Percentiles rank a stretch among this genome's conserved stretches.
Evolutionary conservation across 2,329 filamentous ascomycete species (phyloP).

Genomic region (Paraphaeosphaeria sporulosa): DNA sequence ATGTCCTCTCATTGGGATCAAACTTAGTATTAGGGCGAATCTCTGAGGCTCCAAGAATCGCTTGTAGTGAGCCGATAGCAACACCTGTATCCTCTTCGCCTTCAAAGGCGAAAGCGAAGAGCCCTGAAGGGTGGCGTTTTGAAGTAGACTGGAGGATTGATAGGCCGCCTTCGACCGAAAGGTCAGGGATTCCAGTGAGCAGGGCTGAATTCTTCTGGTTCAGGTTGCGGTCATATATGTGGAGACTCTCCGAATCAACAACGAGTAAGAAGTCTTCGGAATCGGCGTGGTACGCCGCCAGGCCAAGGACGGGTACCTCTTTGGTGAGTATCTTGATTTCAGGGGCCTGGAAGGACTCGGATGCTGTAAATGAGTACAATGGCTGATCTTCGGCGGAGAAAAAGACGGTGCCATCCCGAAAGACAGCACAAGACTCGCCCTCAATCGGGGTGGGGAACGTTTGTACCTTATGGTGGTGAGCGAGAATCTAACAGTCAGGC

Average conservation of each 20-base stretch:
- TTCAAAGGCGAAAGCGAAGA: constrained; percentile 38
- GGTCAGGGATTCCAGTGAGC: constrained; percentile 31
- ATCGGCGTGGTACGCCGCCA: constrained; percentile 30
- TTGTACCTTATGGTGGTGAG: constrained; percentile 32
- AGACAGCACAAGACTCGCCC: constrained; percentile 33
- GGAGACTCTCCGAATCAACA: constrained; percentile 33
- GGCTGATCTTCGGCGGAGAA: constrained; percentile 37
- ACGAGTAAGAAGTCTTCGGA: constrained; percentile 33
- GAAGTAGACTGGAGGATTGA: constrained; percentile 32
- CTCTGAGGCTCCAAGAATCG: constrained; percentile 21
- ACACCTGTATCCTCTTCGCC: constrained; percentile 33
- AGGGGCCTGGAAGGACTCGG: constrained; percentile 29
- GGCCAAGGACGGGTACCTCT: constrained; percentile 30
- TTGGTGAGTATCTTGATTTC: constrained; percentile 24
- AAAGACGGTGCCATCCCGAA: constrained; percentile 29
- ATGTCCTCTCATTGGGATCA: constrained; percentile 25
- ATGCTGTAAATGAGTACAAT: constrained; percentile 41
- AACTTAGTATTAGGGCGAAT: constrained; percentile 31
- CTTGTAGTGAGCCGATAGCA: constrained; percentile 30
- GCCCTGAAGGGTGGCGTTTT: constrained; percentile 23
- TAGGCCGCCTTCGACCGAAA: constrained; percentile 37
- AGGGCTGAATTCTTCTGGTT: constrained; percentile 24
- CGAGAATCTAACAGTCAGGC: background rate
- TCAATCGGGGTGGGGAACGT: constrained; percentile 39
- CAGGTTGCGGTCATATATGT: constrained; percentile 32